These are phyloP conservation scores for Magnaporthiopsis poae DNA, from an alignment of 2,329 filamentous ascomycete species.

Conservation along the genomic window DNA sequence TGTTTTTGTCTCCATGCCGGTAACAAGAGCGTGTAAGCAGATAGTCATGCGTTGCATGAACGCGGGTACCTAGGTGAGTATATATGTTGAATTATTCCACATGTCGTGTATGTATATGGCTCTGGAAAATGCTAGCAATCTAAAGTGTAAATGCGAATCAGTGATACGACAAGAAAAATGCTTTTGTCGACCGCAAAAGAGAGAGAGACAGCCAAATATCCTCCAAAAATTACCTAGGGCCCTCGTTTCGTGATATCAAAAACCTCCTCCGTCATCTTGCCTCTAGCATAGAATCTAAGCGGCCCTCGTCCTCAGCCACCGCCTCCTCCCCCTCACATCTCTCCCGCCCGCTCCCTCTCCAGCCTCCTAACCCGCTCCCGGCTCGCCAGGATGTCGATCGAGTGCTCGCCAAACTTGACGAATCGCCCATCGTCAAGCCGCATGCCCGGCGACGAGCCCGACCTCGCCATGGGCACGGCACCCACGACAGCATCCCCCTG, in stretches of 20 bases:
- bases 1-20: no score
- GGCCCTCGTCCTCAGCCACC: background rate
- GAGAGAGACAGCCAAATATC: background rate
- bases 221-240: background rate
- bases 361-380: constrained; percentile 2
- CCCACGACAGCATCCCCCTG: background rate
- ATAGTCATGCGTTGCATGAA: no score
- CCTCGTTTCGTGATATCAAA: background rate
- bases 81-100: no score
- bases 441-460: constrained; percentile 14
- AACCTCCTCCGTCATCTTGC: background rate
- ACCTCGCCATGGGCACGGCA: constrained; percentile 16
- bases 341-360: constrained; percentile 1
- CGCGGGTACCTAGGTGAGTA: no score
- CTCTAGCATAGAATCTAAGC: no score
- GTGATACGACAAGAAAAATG: no score
- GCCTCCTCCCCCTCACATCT: background rate
- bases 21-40: no score
- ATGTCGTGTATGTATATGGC: no score
- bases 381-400: constrained; percentile 1
- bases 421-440: constrained; percentile 16
- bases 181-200: background rate
- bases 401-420: constrained; percentile 16
- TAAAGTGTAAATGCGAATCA: no score
- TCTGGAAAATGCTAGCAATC: no score